Evolutionary conservation across 495 filamentous ascomycete species (phyloP), one percentile per base, ranked within the genome.

Genomic region (Talaromyces thailandensis): DNA sequence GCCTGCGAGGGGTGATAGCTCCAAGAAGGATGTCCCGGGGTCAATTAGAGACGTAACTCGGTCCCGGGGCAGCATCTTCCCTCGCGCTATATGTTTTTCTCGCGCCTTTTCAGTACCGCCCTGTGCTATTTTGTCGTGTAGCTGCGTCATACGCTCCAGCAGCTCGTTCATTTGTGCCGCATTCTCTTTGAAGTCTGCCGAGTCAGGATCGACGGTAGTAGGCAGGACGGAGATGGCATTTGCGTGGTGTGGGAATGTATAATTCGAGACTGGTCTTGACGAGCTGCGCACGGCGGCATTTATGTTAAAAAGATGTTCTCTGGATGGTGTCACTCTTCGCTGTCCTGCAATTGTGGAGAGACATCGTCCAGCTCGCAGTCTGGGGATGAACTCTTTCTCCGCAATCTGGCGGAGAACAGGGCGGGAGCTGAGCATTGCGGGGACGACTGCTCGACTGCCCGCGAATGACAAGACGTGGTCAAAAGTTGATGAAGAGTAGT

Each of bases 61-160:
- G 67, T 98, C 95, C 62, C 94, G 80, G 1, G 92, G 89, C 16
- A 98, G 80, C 94, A 98, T 97, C 80, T 97, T 98, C 58, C 91
- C 90, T 45, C 93, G 79, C 24, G 82, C 84, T 26, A 95, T 70
- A 72, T 98, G 94, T 74, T 97, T 98, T 61, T 96, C 86, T 58
- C 90, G 80, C 4, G 95, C 91, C 69, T 96, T 96, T 64, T 84
- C 79, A 0, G 91, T 74, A 0, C 95, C 94, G 26, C 94, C 94
- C 64, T 83, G 77, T 25, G 88, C 82, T 51, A 91, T 88, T 63
- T 79, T 84, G 23, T 73, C 71, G 52, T 96, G 93, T 58, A 98
- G 79, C 51, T 73, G 76, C 62, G 84, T 81, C 69, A 97, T 79
- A 1, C 77, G 77, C 43, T 80, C 72, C 64, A 88, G 84, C 37